Conservation (phyloP, 2,329 filamentous ascomycete species). For the Falciphora oryzae region DNA sequence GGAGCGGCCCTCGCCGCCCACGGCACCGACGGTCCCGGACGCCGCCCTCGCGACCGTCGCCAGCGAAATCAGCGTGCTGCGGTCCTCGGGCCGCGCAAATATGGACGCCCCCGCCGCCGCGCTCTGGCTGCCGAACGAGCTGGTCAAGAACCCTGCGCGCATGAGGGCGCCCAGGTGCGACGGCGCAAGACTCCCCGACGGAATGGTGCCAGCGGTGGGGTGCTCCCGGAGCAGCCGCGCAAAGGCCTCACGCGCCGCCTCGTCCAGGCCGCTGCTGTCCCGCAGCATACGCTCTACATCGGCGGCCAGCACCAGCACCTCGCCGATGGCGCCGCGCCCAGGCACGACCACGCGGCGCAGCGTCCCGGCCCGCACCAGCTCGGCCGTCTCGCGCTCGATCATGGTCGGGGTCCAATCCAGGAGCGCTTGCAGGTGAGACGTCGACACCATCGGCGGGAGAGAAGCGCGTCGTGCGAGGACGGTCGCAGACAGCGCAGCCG, state of each 20-base stretch:
- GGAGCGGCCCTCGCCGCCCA: constrained; percentile 62
- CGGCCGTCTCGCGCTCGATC: constrained; percentile 62
- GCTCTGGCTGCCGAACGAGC: constrained; percentile 20
- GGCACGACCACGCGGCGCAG: constrained; percentile 60
- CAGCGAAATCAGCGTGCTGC: constrained; percentile 53
- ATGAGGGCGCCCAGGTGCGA: constrained; percentile 37
- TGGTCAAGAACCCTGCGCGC: constrained; percentile 61
- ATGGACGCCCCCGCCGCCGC: constrained; percentile 25
- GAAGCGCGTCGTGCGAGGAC: constrained; percentile 54
- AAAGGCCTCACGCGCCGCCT: constrained; percentile 45
- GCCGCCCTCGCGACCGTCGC: constrained; percentile 58
- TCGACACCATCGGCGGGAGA: constrained; percentile 59
- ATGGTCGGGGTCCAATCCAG: constrained; percentile 51
- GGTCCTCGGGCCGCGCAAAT: constrained; percentile 45
- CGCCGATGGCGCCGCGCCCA: constrained; percentile 51
- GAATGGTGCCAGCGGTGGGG: constrained; percentile 38
- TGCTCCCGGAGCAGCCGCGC: constrained; percentile 43
- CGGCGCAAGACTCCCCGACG: constrained; percentile 18
- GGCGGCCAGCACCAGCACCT: constrained; percentile 54
- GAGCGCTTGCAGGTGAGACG: constrained; percentile 61
- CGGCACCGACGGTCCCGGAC: constrained; percentile 62
- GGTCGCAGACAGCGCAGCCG: background rate
- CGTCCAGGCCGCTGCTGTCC: constrained; percentile 28
- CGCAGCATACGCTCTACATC: constrained; percentile 48
- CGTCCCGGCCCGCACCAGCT: constrained; percentile 50